A percentile compares a stretch with the other conserved stretches of the same genome.
Conservation (phyloP, 192 early-diverging fungal species). For the Oehlia diaphana region DNA sequence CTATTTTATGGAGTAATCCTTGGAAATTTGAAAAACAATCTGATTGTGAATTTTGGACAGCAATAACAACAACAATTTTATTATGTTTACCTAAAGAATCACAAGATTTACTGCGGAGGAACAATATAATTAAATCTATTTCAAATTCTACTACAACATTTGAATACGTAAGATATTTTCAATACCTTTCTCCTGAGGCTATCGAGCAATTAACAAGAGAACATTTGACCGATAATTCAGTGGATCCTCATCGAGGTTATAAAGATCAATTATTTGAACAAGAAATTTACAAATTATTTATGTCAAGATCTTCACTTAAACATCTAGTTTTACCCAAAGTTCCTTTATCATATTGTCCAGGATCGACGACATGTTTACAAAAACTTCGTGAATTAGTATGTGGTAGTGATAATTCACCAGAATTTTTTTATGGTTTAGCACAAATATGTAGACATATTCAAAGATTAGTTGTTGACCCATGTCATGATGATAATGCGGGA, state of each 20-base stretch:
- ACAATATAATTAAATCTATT: not conserved
- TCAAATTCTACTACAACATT: not conserved
- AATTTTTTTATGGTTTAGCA: slow-evolving; percentile 1
- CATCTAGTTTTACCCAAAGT: not conserved
- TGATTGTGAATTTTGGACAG: not conserved
- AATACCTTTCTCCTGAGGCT: not conserved
- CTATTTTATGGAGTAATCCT: slow-evolving; percentile 14
- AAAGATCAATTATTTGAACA: slow-evolving; percentile 5
- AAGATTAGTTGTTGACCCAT: not conserved
- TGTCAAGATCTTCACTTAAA: not conserved
- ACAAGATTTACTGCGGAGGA: not conserved
- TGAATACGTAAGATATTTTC: slow-evolving; percentile 1
- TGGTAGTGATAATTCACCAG: not conserved
- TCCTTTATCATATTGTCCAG: slow-evolving; percentile 5
- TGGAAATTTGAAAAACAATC: not conserved
- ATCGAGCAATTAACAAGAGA: slow-evolving; percentile 3
- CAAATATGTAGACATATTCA: not conserved
- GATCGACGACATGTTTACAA: not conserved
- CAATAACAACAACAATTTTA: not conserved
- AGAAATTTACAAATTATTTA: slow-evolving; percentile 7
- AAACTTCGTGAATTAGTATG: not conserved
- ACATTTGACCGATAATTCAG: not conserved
- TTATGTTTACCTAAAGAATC: not conserved
- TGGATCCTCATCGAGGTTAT: not conserved
- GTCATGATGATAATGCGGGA: not conserved